Evolutionary conservation across 768 basidiomycete species (phyloP), one percentile per base, ranked within the genome.

Genomic region (Leucosporidium scottii): DNA sequence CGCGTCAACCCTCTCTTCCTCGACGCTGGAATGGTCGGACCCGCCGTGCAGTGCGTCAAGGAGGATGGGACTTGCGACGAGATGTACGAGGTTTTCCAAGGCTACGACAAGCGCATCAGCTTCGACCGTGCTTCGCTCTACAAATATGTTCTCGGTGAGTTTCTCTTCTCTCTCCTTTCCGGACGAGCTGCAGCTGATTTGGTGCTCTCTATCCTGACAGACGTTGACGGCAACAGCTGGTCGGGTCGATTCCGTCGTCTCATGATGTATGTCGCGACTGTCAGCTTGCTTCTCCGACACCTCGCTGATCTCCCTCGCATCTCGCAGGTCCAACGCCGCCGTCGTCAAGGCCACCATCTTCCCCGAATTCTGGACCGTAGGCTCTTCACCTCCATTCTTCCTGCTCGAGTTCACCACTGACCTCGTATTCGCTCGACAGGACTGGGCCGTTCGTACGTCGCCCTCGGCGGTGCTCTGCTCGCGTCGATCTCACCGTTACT

Each of bases 61-160:
- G 73, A 73, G 67, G 73, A 73, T 53, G 72, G 74, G 4, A 74
- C 72, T 44, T 75, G 72, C 63, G 73, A 72, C 30, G 61, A 68
- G 59, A 75, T 73, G 70, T 67, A 31, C 30, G 64, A 68, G 44
- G 68, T 68, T 15, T 73, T 75, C 56, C 67, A 75, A 60, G 70
- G 70, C 1, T 75, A 72, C 67, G 73, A 74, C 55, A 68, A 72
- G 61, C 49, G 71, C 9, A 68, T 75, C 59, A 51, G 56, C 49
- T 70, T 72, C 30, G 74, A 75, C 50, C 69, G 72, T 4, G 68
- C 70, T 57, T 66, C 63, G 25, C 44, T 70, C 58, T 92, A 82
- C 86, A 94, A 94, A 80, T 91, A 92, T 74, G 82, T 94, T 56
- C 78, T 93, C 67, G 93, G 65, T 69, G 36, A 51, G 66, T 39